These are phyloP conservation scores for Kodamaea sagamina DNA, from an alignment of 805 yeast genomes.

Conservation along the genomic window DNA sequence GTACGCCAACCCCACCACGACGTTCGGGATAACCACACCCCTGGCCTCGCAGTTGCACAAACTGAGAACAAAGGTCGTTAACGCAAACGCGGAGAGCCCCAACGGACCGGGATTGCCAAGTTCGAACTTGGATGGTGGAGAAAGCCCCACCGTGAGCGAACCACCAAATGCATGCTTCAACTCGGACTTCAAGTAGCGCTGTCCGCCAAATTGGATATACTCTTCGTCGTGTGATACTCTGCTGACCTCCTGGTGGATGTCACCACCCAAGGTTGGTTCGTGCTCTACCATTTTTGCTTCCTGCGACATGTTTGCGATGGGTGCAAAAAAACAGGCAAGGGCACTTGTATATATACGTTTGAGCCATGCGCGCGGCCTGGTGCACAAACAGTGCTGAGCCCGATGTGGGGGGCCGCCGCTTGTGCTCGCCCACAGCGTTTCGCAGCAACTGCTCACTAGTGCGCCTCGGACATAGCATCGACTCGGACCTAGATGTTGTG, in stretches of 20 bases:
- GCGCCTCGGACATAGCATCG: too few relatives aligned
- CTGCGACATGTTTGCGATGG: background rate
- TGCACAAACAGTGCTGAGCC: too few relatives aligned
- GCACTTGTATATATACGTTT: too few relatives aligned
- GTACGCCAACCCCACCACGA: conserved; percentile 65
- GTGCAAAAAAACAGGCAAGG: too few relatives aligned
- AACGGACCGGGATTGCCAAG: conserved; percentile 75
- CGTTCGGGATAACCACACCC: conserved; percentile 60
- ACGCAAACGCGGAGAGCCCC: conserved; percentile 71
- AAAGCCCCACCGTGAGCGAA: conserved; percentile 66
- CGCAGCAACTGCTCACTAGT: too few relatives aligned
- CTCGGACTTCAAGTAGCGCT: conserved; percentile 63
- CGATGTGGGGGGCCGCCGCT: too few relatives aligned
- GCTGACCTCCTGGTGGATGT: conserved; percentile 2
- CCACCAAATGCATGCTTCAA: conserved; percentile 77
- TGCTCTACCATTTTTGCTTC: conserved; percentile 3
- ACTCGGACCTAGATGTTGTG: too few relatives aligned
- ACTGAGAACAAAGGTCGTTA: conserved; percentile 66
- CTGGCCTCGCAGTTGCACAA: conserved; percentile 65
- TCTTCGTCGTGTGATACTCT: conserved; percentile 48
- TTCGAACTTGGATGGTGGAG: conserved; percentile 43
- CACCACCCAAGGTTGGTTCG: background rate
- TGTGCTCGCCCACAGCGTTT: too few relatives aligned
- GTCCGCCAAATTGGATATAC: conserved; percentile 69
- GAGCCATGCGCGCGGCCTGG: too few relatives aligned